Conservation (phyloP, 495 filamentous ascomycete species). For the Emericellopsis terricola region DNA sequence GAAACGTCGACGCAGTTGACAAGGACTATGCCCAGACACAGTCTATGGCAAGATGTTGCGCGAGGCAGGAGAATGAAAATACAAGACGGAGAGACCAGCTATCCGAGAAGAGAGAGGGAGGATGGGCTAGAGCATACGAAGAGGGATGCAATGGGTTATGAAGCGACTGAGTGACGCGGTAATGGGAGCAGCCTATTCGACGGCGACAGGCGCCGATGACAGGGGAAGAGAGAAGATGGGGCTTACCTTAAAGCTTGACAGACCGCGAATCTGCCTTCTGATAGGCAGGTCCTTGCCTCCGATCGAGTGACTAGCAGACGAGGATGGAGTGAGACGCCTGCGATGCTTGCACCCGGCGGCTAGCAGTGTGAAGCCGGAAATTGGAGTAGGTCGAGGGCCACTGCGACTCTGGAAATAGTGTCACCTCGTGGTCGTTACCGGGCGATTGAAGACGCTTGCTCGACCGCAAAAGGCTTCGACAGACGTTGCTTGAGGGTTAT, state of each 20-base stretch:
- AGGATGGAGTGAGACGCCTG: too few species aligned
- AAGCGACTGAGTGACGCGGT: constrained; percentile 26
- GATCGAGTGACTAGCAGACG: background rate
- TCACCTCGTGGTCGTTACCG: too few species aligned
- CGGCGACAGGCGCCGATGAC: background rate
- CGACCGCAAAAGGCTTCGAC: too few species aligned
- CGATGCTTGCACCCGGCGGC: too few species aligned
- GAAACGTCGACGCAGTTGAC: background rate
- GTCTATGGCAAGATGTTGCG: constrained; percentile 8
- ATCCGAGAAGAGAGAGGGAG: constrained; percentile 19
- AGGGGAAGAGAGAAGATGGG: background rate
- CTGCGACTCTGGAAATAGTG: too few species aligned
- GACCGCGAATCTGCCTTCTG: background rate
- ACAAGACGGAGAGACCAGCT: constrained; percentile 28
- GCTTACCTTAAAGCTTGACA: background rate
- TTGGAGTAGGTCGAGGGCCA: too few species aligned
- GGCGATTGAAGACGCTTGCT: too few species aligned
- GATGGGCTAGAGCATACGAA: constrained; percentile 9
- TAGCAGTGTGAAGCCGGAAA: too few species aligned
- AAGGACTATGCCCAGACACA: constrained; percentile 3
- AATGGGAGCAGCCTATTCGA: constrained; percentile 4
- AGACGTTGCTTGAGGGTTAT: too few species aligned
- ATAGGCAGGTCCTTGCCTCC: background rate
- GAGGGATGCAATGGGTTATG: constrained; percentile 31
- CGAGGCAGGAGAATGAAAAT: constrained; percentile 2